phyloP scores from a whole-genome alignment of 2,329 filamentous ascomycete genomes.

The Phyllosticta paracitricarpa region DNA sequence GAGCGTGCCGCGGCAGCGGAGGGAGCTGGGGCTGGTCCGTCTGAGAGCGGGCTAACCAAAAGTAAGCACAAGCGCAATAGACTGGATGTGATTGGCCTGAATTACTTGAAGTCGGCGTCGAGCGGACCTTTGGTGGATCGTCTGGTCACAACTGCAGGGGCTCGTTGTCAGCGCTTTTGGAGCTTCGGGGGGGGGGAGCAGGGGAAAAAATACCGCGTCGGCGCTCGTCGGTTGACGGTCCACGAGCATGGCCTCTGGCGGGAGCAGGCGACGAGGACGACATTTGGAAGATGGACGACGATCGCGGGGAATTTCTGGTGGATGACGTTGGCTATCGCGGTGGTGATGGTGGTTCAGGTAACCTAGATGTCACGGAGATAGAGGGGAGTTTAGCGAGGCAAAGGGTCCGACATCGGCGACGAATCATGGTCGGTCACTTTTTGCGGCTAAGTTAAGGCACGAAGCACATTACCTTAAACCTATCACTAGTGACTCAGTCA shows the following conservation, averaged over 20 bases:
- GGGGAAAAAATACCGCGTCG: slow-evolving; percentile 16
- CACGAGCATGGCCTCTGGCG: slow-evolving; percentile 21
- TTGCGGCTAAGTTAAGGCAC: background rate
- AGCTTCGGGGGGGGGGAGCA: background rate
- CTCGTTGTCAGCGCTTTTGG: slow-evolving; percentile 1
- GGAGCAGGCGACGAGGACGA: background rate
- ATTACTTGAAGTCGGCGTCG: slow-evolving; percentile 56
- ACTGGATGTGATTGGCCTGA: slow-evolving; percentile 14
- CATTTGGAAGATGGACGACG: background rate
- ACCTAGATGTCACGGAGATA: background rate
- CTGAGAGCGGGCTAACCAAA: slow-evolving; percentile 25
- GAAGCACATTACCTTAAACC: background rate
- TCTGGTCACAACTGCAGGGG: slow-evolving; percentile 48
- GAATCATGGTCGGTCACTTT: background rate
- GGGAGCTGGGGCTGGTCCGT: slow-evolving; percentile 11
- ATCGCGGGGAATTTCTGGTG: background rate
- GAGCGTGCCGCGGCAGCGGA: background rate
- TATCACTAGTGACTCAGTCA: slow-evolving; percentile 1
- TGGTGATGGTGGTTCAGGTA: background rate
- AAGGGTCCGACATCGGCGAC: background rate
- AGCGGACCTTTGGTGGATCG: slow-evolving; percentile 70
- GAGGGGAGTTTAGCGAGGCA: background rate
- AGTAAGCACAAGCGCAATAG: slow-evolving; percentile 17
- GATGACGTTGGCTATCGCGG: background rate
- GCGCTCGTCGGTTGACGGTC: slow-evolving; percentile 21